These are phyloP conservation scores for Metarhizium humberi DNA, from an alignment of 2,329 filamentous ascomycete species.

Conservation along the genomic window DNA sequence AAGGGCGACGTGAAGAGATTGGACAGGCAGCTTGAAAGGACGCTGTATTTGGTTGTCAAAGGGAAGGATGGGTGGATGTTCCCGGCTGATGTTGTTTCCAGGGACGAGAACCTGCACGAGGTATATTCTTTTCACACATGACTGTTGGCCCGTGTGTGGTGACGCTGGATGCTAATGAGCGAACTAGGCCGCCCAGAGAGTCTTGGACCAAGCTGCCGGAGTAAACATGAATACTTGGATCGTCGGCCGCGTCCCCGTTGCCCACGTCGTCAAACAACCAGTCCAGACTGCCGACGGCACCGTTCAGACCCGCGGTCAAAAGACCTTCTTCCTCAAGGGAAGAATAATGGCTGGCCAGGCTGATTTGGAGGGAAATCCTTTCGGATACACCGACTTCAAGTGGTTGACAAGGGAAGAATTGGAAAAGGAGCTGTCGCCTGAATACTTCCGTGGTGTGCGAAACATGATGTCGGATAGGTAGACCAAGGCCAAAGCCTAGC, in stretches of 20 bases:
- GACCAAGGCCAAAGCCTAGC: slow-evolving; percentile 5
- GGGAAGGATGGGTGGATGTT: slow-evolving; percentile 72
- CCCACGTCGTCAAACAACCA: slow-evolving; percentile 58
- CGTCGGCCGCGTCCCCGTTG: slow-evolving; percentile 81
- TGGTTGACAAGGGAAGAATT: slow-evolving; percentile 93
- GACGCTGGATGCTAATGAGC: neutral
- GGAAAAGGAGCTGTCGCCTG: slow-evolving; percentile 49
- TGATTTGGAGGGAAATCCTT: slow-evolving; percentile 60
- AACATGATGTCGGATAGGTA: slow-evolving; percentile 80
- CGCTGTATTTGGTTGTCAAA: slow-evolving; percentile 81
- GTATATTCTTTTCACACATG: slow-evolving; percentile 38
- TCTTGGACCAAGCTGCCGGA: slow-evolving; percentile 68
- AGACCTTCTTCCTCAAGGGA: slow-evolving; percentile 93
- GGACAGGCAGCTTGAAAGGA: slow-evolving; percentile 70
- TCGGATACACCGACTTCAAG: slow-evolving; percentile 73
- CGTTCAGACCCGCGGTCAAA: slow-evolving; percentile 51
- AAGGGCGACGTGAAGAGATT: slow-evolving; percentile 67
- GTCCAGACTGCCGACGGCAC: slow-evolving; percentile 32
- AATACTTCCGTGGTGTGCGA: slow-evolving; percentile 67
- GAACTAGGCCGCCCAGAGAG: slow-evolving; percentile 67
- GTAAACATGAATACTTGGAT: slow-evolving; percentile 99
- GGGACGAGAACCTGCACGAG: slow-evolving; percentile 70
- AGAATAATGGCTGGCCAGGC: slow-evolving; percentile 97
- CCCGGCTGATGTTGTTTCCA: slow-evolving; percentile 59
- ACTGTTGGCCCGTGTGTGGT: neutral